Evolutionary conservation across 768 basidiomycete genomes (phyloP).

Genomic region (Boletellus ananiceps): DNA sequence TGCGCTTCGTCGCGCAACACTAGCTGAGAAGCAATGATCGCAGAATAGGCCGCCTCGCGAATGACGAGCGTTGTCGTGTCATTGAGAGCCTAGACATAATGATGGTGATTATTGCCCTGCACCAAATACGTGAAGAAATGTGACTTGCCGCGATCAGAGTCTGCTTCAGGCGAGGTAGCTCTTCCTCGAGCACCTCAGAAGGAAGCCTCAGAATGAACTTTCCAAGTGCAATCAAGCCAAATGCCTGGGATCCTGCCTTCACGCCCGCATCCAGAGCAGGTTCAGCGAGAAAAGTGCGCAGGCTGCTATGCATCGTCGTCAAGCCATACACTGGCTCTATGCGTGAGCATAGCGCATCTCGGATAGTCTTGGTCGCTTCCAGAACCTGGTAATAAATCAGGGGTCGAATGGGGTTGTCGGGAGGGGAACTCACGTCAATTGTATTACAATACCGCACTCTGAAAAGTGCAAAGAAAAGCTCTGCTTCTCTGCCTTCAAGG

Average conservation of each 20-base stretch:
- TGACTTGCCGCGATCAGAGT: slow-evolving; percentile 64
- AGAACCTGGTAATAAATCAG: slow-evolving; percentile 49
- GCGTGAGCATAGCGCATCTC: slow-evolving; percentile 65
- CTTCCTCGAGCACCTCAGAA: slow-evolving; percentile 81
- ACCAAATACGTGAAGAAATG: background rate
- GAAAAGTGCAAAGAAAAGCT: slow-evolving; percentile 68
- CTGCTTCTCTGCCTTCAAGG: slow-evolving; percentile 76
- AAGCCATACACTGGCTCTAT: slow-evolving; percentile 83
- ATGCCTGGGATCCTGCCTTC: slow-evolving; percentile 69
- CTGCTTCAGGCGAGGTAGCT: slow-evolving; percentile 67
- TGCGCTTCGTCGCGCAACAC: slow-evolving; percentile 81
- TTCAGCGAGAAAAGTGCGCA: slow-evolving; percentile 60
- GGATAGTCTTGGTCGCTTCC: slow-evolving; percentile 78
- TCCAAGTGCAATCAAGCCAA: slow-evolving; percentile 78
- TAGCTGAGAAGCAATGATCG: slow-evolving; percentile 80
- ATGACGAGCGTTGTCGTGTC: slow-evolving; percentile 70
- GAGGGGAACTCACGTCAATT: slow-evolving; percentile 49
- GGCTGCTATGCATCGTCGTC: slow-evolving; percentile 72
- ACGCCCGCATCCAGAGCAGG: slow-evolving; percentile 47
- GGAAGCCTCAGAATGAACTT: slow-evolving; percentile 81
- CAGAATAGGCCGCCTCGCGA: slow-evolving; percentile 77
- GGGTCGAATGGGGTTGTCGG: background rate
- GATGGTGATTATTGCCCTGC: slow-evolving; percentile 1
- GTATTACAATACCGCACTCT: slow-evolving; percentile 69
- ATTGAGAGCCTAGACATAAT: slow-evolving; percentile 55